Conservation (phyloP, 768 basidiomycete species). For the Boletellus sp. region DNA sequence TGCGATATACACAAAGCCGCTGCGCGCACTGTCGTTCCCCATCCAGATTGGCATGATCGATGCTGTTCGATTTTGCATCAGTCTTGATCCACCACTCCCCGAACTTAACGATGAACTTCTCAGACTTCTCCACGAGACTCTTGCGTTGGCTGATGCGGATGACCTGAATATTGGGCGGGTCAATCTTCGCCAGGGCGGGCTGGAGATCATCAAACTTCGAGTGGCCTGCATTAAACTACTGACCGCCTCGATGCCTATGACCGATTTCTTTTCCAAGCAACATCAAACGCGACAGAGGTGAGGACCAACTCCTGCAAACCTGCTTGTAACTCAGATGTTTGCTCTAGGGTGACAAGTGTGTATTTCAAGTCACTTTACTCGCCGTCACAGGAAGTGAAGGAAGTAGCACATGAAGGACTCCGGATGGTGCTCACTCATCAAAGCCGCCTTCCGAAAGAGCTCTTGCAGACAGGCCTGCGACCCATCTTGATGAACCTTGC, state of each 20-base stretch:
- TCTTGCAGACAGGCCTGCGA: slow-evolving; percentile 90
- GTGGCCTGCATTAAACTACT: slow-evolving; percentile 92
- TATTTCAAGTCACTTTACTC: slow-evolving; percentile 99
- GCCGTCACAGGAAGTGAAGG: slow-evolving; percentile 83
- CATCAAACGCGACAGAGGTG: slow-evolving; percentile 83
- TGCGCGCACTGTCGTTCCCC: slow-evolving; percentile 89
- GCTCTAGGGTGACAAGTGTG: slow-evolving; percentile 78
- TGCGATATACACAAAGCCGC: slow-evolving; percentile 92
- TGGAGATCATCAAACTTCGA: slow-evolving; percentile 85
- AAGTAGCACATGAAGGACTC: slow-evolving; percentile 92
- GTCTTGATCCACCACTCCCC: slow-evolving; percentile 81
- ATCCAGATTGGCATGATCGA: slow-evolving; percentile 99
- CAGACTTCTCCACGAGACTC: slow-evolving; percentile 86
- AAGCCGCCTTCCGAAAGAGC: slow-evolving; percentile 88
- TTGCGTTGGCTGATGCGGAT: slow-evolving; percentile 94
- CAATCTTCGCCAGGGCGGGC: slow-evolving; percentile 69
- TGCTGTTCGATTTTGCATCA: slow-evolving; percentile 90
- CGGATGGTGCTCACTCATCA: slow-evolving; percentile 86
- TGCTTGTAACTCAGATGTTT: slow-evolving; percentile 3
- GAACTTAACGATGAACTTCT: slow-evolving; percentile 91
- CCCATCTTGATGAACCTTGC: slow-evolving; percentile 98
- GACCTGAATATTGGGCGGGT: slow-evolving; percentile 77
- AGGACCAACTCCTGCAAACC: slow-evolving; percentile 8
- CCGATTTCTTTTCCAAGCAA: slow-evolving; percentile 89
- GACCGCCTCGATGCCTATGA: slow-evolving; percentile 91